phyloP scores from a whole-genome alignment of 495 filamentous ascomycete genomes.

The Emericellopsis terricola region DNA sequence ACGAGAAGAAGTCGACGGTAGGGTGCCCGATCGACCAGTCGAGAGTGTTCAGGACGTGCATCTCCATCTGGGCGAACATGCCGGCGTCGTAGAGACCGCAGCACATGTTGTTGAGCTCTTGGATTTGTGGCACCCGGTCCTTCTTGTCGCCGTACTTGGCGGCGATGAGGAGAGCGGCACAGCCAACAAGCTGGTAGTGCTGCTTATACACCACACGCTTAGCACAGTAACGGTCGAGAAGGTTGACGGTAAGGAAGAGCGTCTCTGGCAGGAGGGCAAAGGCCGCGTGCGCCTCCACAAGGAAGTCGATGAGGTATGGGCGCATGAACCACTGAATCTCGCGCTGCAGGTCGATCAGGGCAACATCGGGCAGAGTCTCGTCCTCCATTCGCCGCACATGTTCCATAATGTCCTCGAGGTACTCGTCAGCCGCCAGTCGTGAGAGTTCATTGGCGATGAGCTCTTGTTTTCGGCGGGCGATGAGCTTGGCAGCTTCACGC shows the following conservation, averaged over 20 bases:
- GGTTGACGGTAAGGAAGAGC: slow-evolving; percentile 86
- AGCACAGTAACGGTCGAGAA: slow-evolving; percentile 94
- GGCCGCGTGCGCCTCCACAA: slow-evolving; percentile 89
- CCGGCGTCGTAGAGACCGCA: slow-evolving; percentile 96
- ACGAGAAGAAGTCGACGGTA: slow-evolving; percentile 82
- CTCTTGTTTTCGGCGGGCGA: slow-evolving; percentile 61
- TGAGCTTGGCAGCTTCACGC: slow-evolving; percentile 50
- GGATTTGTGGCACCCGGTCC: slow-evolving; percentile 86
- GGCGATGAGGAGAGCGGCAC: slow-evolving; percentile 87
- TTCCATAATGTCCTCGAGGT: slow-evolving; percentile 77
- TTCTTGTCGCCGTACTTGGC: slow-evolving; percentile 98
- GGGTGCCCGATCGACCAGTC: slow-evolving; percentile 93
- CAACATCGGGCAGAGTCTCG: slow-evolving; percentile 84
- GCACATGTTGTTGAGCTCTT: slow-evolving; percentile 96
- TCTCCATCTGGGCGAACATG: slow-evolving; percentile 99
- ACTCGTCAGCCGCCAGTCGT: slow-evolving; percentile 61
- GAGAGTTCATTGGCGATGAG: slow-evolving; percentile 79
- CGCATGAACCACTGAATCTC: slow-evolving; percentile 99
- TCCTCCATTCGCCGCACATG: slow-evolving; percentile 97
- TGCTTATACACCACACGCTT: slow-evolving; percentile 97
- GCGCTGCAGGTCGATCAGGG: slow-evolving; percentile 94
- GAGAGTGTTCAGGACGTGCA: slow-evolving; percentile 97
- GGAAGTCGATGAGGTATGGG: slow-evolving; percentile 93
- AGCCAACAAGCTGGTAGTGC: slow-evolving; percentile 96
- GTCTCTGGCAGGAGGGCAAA: slow-evolving; percentile 91